Percentiles rank a stretch among this genome's conserved stretches.
phyloP scores from a whole-genome alignment of 2,329 filamentous ascomycete species.

The Colletotrichum kahawae region DNA sequence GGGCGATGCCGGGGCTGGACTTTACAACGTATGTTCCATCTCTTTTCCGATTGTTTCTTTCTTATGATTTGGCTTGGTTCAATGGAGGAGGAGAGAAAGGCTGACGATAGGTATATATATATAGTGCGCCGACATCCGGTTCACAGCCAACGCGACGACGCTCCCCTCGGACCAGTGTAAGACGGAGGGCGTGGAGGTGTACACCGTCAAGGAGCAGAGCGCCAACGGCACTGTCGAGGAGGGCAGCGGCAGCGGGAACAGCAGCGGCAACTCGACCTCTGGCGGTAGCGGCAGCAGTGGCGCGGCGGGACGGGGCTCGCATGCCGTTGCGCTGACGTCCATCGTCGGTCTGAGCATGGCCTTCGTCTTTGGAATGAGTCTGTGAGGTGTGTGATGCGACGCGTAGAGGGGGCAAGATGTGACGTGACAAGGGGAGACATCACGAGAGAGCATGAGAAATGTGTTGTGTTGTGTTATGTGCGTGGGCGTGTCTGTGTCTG shows the following conservation, averaged over 20 bases:
- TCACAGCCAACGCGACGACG: conserved; percentile 56
- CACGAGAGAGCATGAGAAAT: conserved; percentile 1
- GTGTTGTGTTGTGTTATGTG: not conserved
- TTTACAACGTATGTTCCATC: conserved; percentile 65
- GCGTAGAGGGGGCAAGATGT: not conserved
- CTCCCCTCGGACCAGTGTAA: conserved; percentile 56
- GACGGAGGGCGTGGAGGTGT: conserved; percentile 58
- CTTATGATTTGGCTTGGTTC: no score
- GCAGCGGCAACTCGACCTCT: conserved; percentile 9
- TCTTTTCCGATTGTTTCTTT: not conserved
- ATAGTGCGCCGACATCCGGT: conserved; percentile 76
- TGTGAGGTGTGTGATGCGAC: conserved; percentile 28
- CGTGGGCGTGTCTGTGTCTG: not conserved
- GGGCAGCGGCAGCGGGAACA: conserved; percentile 10
- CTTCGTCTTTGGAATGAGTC: conserved; percentile 41
- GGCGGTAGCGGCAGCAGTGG: conserved; percentile 15
- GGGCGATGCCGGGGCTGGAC: conserved; percentile 59
- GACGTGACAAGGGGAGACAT: not conserved
- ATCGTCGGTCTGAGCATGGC: conserved; percentile 41
- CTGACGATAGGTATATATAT: conserved; percentile 15
- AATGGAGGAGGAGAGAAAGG: no score
- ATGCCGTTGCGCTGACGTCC: conserved; percentile 34
- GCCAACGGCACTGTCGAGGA: conserved; percentile 22
- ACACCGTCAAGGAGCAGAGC: conserved; percentile 33
- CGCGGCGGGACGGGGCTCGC: conserved; percentile 22